Percentiles rank a stretch among this genome's conserved stretches.
Conservation (phyloP, 129 eudicot species). For the Arctium lappa region DNA sequence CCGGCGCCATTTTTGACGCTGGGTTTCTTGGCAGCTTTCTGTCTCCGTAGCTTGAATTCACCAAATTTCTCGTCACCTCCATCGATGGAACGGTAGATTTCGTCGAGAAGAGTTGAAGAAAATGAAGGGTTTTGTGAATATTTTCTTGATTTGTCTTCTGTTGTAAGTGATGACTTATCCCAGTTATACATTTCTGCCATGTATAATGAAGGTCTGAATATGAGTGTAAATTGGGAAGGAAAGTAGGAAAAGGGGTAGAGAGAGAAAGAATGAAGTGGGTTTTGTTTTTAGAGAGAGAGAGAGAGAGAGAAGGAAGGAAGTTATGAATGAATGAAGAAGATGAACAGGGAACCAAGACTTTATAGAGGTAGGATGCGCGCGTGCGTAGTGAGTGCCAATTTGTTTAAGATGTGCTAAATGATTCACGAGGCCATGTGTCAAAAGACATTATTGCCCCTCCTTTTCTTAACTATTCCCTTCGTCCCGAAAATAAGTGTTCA, state of each 20-base stretch:
- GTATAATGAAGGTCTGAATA: neutral
- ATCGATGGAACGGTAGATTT: slow-evolving; percentile 70
- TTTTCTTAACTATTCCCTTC: neutral
- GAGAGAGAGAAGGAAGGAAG: neutral
- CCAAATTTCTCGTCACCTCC: slow-evolving; percentile 33
- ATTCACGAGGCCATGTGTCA: neutral
- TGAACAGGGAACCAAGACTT: slow-evolving; percentile 31
- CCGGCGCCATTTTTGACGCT: slow-evolving; percentile 15
- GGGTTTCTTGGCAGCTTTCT: slow-evolving; percentile 20
- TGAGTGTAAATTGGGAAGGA: neutral
- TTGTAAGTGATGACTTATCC: slow-evolving; percentile 38
- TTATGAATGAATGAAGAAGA: slow-evolving; percentile 17
- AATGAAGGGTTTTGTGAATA: slow-evolving; percentile 53
- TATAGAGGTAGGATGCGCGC: slow-evolving; percentile 34
- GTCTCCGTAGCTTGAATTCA: slow-evolving; percentile 30
- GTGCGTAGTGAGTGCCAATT: slow-evolving; percentile 27
- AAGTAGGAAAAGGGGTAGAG: neutral
- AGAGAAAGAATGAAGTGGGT: slow-evolving; percentile 9
- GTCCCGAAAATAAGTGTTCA: too few relatives aligned
- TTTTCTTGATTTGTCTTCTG: slow-evolving; percentile 31
- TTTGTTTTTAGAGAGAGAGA: slow-evolving; percentile 17
- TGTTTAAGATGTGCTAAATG: slow-evolving; percentile 11
- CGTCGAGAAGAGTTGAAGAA: slow-evolving; percentile 75
- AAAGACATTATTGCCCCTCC: slow-evolving; percentile 10
- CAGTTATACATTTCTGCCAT: slow-evolving; percentile 40